A percentile compares a stretch with the other conserved stretches of the same genome.
Conservation (phyloP, 2,329 filamentous ascomycete genomes). For the Pseudopithomyces maydicus region DNA sequence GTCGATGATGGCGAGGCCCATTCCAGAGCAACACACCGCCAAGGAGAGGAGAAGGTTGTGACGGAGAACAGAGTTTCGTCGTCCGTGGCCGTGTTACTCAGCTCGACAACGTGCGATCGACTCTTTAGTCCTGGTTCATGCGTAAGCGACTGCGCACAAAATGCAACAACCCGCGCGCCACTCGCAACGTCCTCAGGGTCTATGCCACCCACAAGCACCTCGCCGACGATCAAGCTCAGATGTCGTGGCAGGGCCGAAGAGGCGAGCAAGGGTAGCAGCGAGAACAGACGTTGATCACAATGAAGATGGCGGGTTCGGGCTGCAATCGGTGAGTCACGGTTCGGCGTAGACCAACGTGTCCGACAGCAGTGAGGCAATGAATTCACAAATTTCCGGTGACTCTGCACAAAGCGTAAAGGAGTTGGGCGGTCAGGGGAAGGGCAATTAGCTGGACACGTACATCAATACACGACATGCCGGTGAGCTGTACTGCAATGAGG, state of each 20-base stretch:
- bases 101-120: slow-evolving; percentile 25
- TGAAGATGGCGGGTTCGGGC: slow-evolving; percentile 20
- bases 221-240: slow-evolving; percentile 16
- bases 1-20: background rate
- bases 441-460: slow-evolving; percentile 17
- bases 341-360: slow-evolving; percentile 33
- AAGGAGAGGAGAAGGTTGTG: background rate
- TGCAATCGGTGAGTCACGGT: slow-evolving; percentile 26
- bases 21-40: background rate
- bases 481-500: slow-evolving; percentile 14
- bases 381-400: slow-evolving; percentile 15
- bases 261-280: background rate
- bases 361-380: slow-evolving; percentile 14
- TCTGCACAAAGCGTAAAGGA: slow-evolving; percentile 25
- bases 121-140: slow-evolving; percentile 17
- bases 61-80: slow-evolving; percentile 21
- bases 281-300: slow-evolving; percentile 8
- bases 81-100: slow-evolving; percentile 25
- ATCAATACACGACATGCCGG: slow-evolving; percentile 19
- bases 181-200: slow-evolving; percentile 18
- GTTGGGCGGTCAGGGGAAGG: slow-evolving; percentile 16
- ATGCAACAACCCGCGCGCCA: slow-evolving; percentile 23
- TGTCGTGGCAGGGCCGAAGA: slow-evolving; percentile 10
- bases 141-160: slow-evolving; percentile 29
- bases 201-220: slow-evolving; percentile 17